These are phyloP conservation scores for Alloteropsis angusta DNA, from an alignment of 202 grass and related monocot species.

Conservation along the genomic window DNA sequence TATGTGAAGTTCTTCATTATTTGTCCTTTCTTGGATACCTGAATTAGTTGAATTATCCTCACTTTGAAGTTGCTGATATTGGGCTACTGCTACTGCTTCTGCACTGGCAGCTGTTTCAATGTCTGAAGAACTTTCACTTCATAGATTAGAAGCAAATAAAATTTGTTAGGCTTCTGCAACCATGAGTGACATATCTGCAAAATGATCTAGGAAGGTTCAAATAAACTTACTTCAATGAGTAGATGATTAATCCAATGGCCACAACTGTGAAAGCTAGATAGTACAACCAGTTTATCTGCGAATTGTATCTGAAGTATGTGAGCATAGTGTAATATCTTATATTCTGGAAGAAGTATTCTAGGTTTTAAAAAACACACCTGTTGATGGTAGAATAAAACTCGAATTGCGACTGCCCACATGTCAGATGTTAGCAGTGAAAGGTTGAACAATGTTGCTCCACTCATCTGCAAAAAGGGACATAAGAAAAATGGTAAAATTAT, in stretches of 20 bases:
- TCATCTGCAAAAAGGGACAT: constrained; percentile 31
- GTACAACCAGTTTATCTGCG: constrained; percentile 65
- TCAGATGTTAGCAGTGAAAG: constrained; percentile 77
- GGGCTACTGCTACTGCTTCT: background rate
- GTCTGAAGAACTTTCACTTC: constrained; percentile 27
- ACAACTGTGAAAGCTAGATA: constrained; percentile 56
- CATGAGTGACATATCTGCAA: background rate
- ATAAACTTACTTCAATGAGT: constrained; percentile 58
- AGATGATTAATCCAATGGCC: constrained; percentile 57
- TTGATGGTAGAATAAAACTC: constrained; percentile 76
- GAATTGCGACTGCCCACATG: constrained; percentile 85
- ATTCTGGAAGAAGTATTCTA: background rate
- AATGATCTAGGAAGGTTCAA: background rate
- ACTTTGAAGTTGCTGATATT: constrained; percentile 33
- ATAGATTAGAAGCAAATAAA: constrained; percentile 8
- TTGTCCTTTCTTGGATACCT: constrained; percentile 16
- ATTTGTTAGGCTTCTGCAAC: constrained; percentile 10
- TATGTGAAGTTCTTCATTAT: constrained; percentile 26
- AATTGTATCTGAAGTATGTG: background rate
- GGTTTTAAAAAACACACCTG: constrained; percentile 31
- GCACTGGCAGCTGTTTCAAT: background rate
- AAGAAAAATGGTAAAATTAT: background rate
- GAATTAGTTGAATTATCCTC: constrained; percentile 22
- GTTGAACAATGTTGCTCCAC: constrained; percentile 48
- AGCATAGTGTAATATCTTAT: constrained; percentile 8